Evolutionary conservation across 495 filamentous ascomycete species (phyloP).

Genomic region (Penicillium soppii): DNA sequence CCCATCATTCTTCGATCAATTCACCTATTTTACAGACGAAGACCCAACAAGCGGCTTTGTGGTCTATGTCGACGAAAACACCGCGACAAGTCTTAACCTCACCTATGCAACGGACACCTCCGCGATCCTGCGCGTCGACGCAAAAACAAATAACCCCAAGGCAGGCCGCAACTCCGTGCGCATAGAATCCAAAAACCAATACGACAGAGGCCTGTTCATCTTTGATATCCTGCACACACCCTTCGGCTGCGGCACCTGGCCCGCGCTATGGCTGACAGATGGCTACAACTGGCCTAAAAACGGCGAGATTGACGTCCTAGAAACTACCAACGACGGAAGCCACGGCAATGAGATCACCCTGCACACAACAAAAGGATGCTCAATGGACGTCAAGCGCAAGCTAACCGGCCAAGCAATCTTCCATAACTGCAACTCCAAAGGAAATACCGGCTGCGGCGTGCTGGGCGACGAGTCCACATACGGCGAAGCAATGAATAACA

Average conservation of each 20-base stretch:
- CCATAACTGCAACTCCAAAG: constrained; percentile 37
- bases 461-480: constrained; percentile 33
- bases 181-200: constrained; percentile 50
- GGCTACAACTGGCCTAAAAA: constrained; percentile 57
- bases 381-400: constrained; percentile 47
- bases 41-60: constrained; percentile 56
- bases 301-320: constrained; percentile 52
- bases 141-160: constrained; percentile 36
- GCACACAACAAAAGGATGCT: constrained; percentile 44
- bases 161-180: constrained; percentile 55
- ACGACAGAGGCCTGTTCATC: constrained; percentile 52
- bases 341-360: constrained; percentile 47
- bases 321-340: constrained; percentile 43
- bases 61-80: constrained; percentile 33
- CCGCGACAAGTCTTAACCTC: constrained; percentile 44
- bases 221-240: constrained; percentile 54
- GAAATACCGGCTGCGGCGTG: constrained; percentile 48
- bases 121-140: constrained; percentile 54
- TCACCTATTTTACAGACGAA: constrained; percentile 51
- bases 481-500: constrained; percentile 41
- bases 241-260: constrained; percentile 55
- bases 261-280: constrained; percentile 63
- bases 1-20: constrained; percentile 48
- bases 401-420: constrained; percentile 30
- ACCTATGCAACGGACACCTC: constrained; percentile 47